Base-by-base conservation (phyloP, 208 protist genomes). In the Leishmania lainsoni region DNA sequence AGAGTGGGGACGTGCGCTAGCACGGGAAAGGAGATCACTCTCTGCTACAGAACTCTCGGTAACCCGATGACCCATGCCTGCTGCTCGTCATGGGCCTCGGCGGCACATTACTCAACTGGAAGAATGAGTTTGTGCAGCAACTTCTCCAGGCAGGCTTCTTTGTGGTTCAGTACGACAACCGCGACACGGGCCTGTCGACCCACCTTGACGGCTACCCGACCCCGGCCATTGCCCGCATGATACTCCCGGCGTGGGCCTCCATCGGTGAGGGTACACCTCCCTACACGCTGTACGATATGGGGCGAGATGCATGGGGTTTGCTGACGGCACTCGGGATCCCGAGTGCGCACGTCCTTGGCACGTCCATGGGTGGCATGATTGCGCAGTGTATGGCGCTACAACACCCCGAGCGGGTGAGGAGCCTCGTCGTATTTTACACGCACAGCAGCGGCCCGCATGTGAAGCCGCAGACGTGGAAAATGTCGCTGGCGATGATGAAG, bases 291-390 rank as follows among this genome's bases (percentile, higher is more conserved):
- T 74, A 92, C 77, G 90, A 95, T 82, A 92, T 95, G 91, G 89
- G 88, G 0, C 61, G 66, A 16, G 93, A 97, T 81, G 93, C 81
- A 0, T 79, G 90, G 70, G 78, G 81, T 16, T 83, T 97, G 51
- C 80, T 97, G 75, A 85, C 83, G 3, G 68, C 79, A 6, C 83
- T 97, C 0, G 84, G 81, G 14, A 91, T 95, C 56, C 32, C 85
- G 51, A 74, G 80, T 26, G 91, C 87, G 20, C 91, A 97, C 83
- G 56, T 95, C 3, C n/a, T 93, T 0, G 92, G 91, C 22, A 74
- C n/a, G 1, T 90, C 84, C 32, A 95, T 95, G 91, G 93, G 92
- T 29, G 93, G 92, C 49, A 95, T 95, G 93, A 93, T 95, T 83
- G 91, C 83, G 59, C 93, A 95, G 84, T 81, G 77, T 69, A 94